phyloP scores from a whole-genome alignment of 257 asterid species.

The Plantago elongata region DNA sequence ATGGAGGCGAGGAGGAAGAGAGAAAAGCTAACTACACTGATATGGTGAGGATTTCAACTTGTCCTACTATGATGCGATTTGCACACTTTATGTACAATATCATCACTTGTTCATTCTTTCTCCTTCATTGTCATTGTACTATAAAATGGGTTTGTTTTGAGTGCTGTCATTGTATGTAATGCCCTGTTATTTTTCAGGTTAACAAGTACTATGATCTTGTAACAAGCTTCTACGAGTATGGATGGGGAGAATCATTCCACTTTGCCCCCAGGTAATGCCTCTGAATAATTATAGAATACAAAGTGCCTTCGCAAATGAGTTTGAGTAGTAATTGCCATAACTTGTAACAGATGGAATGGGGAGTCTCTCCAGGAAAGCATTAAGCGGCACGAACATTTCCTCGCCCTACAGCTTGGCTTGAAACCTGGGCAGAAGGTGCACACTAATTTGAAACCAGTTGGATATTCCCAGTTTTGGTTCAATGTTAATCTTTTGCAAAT shows the following conservation, averaged over 20 bases:
- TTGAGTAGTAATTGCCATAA: neutral
- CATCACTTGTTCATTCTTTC: neutral
- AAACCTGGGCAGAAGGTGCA: slow-evolving; percentile 88
- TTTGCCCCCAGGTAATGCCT: slow-evolving; percentile 77
- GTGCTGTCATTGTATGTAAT: neutral
- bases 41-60: slow-evolving; percentile 56
- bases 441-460: neutral
- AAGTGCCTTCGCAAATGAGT: no score
- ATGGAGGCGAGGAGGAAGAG: slow-evolving; percentile 87
- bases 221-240: slow-evolving; percentile 97
- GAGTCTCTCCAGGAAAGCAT: slow-evolving; percentile 93
- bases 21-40: slow-evolving; percentile 87
- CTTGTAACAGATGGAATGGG: slow-evolving; percentile 69
- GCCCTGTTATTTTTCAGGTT: slow-evolving; percentile 41
- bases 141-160: neutral
- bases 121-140: neutral
- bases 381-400: slow-evolving; percentile 92
- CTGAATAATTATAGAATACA: neutral
- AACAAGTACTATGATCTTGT: slow-evolving; percentile 95
- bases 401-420: slow-evolving; percentile 81
- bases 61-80: slow-evolving; percentile 8
- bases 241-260: slow-evolving; percentile 99
- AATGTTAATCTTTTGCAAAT: slow-evolving; percentile 11
- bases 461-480: slow-evolving; percentile 3
- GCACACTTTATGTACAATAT: neutral